These are phyloP conservation scores for Russula sp. DNA, from an alignment of 768 basidiomycete species.

Conservation along the genomic window DNA sequence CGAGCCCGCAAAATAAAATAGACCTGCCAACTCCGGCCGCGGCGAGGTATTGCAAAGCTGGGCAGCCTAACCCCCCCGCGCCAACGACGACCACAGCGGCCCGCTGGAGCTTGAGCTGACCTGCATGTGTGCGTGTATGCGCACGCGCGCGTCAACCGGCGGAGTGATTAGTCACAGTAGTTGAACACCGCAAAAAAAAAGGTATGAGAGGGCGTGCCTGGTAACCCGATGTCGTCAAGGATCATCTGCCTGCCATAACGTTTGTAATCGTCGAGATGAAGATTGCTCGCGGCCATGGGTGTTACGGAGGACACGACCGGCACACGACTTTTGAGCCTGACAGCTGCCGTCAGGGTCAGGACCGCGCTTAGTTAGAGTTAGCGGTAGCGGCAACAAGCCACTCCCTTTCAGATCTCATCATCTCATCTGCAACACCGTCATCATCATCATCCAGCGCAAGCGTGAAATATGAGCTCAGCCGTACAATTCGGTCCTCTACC, in stretches of 20 bases:
- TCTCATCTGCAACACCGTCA: no score
- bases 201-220: constrained; percentile 41
- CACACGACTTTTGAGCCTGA: no score
- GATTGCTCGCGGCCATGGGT: constrained; percentile 7
- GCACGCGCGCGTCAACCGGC: no score
- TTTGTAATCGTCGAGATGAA: constrained; percentile 58
- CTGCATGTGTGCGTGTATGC: constrained; percentile 32
- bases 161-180: no score
- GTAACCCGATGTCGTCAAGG: constrained; percentile 76
- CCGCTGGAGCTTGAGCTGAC: constrained; percentile 71
- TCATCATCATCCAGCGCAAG: no score
- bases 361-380: no score
- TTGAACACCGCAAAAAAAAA: no score
- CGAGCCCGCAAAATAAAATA: not conserved
- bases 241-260: constrained; percentile 98
- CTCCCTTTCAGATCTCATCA: no score
- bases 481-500: not conserved
- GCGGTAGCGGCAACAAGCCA: no score
- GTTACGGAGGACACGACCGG: not conserved
- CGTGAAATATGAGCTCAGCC: constrained; percentile 8
- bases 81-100: constrained; percentile 84
- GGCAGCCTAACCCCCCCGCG: constrained; percentile 94
- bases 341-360: no score
- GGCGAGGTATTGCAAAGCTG: constrained; percentile 88
- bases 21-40: constrained; percentile 83